Conservation (phyloP, 2,329 filamentous ascomycete genomes). For the Xylaria sp. region DNA sequence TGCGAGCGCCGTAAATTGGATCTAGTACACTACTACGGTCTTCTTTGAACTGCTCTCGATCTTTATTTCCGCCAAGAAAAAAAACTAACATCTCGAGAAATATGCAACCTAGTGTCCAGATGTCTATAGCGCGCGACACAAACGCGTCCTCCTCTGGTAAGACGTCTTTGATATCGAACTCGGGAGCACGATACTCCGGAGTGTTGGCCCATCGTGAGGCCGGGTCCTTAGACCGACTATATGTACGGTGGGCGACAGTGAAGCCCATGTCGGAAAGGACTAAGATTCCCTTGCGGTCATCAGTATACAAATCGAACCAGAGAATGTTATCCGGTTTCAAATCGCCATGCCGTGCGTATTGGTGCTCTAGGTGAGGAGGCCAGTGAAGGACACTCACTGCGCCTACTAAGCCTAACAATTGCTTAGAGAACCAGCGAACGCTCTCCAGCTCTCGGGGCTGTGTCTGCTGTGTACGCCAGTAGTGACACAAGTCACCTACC, state of each 20-base stretch:
- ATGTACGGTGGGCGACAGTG: not conserved
- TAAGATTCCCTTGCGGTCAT: not conserved
- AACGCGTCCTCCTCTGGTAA: no score
- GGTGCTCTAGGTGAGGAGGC: not conserved
- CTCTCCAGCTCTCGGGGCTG: not conserved
- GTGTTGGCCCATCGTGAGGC: not conserved
- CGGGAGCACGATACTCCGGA: not conserved
- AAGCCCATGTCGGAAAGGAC: constrained; percentile 4
- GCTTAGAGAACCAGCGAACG: not conserved
- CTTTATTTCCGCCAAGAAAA: not conserved
- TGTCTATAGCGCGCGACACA: not conserved
- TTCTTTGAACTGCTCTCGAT: not conserved
- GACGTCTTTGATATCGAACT: not conserved
- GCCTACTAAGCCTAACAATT: not conserved
- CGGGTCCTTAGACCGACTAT: not conserved
- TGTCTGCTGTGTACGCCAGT: not conserved
- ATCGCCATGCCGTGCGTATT: constrained; percentile 1
- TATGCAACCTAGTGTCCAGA: not conserved
- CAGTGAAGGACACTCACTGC: not conserved
- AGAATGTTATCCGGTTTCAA: constrained; percentile 3
- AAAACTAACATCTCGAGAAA: constrained; percentile 1
- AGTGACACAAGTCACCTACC: not conserved
- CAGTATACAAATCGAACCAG: not conserved
- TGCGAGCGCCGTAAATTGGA: no score
- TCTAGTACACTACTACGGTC: no score